A percentile compares a stretch with the other conserved stretches of the same genome.
phyloP scores from a whole-genome alignment of 2,329 filamentous ascomycete species.

The Aspergillus ustus region DNA sequence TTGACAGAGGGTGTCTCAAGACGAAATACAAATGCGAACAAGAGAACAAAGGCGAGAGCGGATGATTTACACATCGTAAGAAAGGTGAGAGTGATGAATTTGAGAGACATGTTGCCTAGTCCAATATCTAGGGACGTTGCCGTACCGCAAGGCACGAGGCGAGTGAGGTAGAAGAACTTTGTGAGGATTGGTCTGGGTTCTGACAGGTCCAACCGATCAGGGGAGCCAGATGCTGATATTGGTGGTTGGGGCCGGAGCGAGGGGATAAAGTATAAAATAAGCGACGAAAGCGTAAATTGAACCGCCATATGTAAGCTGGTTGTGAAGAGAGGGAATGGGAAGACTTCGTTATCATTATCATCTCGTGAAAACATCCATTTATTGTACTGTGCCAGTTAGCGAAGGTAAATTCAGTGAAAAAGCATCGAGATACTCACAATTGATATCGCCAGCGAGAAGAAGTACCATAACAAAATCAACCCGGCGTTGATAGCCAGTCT shows the following conservation, averaged over 20 bases:
- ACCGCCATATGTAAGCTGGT: constrained; percentile 96
- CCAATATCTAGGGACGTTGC: constrained; percentile 96
- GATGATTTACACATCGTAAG: constrained; percentile 99
- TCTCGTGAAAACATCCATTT: constrained; percentile 93
- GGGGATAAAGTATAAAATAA: constrained; percentile 82
- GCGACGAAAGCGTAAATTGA: constrained; percentile 78
- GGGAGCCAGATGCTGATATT: constrained; percentile 27
- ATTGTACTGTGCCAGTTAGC: constrained; percentile 72
- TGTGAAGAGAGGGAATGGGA: constrained; percentile 92
- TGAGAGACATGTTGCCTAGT: constrained; percentile 90
- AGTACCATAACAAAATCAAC: constrained; percentile 86
- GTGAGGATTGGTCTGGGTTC: constrained; percentile 72
- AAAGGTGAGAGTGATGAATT: constrained; percentile 95
- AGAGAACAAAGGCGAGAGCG: constrained; percentile 87
- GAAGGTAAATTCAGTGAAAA: neutral
- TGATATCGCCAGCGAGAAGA: constrained; percentile 92
- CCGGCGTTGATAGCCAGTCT: constrained; percentile 73
- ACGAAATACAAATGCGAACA: constrained; percentile 93
- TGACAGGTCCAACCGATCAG: constrained; percentile 48
- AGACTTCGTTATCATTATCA: constrained; percentile 77
- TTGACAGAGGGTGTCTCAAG: constrained; percentile 86
- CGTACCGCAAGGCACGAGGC: constrained; percentile 87
- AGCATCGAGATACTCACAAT: constrained; percentile 64
- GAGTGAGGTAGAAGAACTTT: constrained; percentile 86
- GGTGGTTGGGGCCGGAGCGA: constrained; percentile 71